Percentiles rank a stretch among this genome's conserved stretches.
Conservation (phyloP, 164 flowering plant species). For the Saururus chinensis region DNA sequence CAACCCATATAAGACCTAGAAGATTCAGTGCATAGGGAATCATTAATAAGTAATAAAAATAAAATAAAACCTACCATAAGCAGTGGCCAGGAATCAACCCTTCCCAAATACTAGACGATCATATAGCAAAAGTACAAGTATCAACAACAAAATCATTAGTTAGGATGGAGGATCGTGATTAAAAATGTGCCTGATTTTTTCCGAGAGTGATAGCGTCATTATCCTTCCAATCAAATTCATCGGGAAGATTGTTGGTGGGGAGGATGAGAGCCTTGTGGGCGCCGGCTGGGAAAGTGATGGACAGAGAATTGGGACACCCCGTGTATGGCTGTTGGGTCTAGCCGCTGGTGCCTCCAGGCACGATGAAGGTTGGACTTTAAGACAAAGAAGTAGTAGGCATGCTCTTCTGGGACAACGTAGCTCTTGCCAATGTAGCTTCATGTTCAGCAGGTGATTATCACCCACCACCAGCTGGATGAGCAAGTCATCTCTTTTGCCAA, state of each 20-base stretch:
- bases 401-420: slow-evolving; percentile 66
- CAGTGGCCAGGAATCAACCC: too few species aligned
- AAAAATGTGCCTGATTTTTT: slow-evolving; percentile 66
- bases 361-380: slow-evolving; percentile 74
- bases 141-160: too few species aligned
- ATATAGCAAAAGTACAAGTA: too few species aligned
- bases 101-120: too few species aligned
- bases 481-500: slow-evolving; percentile 6
- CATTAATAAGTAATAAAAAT: too few species aligned
- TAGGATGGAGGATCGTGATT: background rate
- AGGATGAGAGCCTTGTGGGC: slow-evolving; percentile 71
- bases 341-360: slow-evolving; percentile 58
- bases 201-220: slow-evolving; percentile 76
- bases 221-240: slow-evolving; percentile 88
- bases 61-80: too few species aligned
- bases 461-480: slow-evolving; percentile 24
- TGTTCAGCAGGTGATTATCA: slow-evolving; percentile 33
- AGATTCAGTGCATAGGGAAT: too few species aligned
- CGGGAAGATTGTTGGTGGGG: slow-evolving; percentile 71
- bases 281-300: slow-evolving; percentile 36
- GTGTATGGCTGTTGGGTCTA: slow-evolving; percentile 82
- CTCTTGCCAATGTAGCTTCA: slow-evolving; percentile 60
- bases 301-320: slow-evolving; percentile 77
- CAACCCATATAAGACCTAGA: too few species aligned
- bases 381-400: slow-evolving; percentile 51